Conservation (phyloP, 2,329 filamentous ascomycete species). For the Pleurostoma richardsiae region DNA sequence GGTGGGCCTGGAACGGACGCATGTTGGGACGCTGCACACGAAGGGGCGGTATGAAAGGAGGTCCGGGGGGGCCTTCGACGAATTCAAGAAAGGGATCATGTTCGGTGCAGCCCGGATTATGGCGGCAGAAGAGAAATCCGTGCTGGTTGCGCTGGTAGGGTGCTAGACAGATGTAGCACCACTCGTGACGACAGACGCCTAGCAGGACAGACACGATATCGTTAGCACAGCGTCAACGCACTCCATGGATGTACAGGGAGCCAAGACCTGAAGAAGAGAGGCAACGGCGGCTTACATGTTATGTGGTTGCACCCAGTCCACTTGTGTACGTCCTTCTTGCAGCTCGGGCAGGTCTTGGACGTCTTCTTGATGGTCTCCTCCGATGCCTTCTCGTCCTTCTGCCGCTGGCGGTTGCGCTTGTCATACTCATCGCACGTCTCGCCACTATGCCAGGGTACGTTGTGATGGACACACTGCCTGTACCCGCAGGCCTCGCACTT, state of each 20-base stretch:
- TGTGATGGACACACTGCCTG: conserved; percentile 25
- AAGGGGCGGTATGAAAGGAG: too few species aligned
- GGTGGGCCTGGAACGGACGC: not conserved
- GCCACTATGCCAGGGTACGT: conserved; percentile 28
- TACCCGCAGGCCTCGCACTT: conserved; percentile 25
- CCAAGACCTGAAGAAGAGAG: too few species aligned
- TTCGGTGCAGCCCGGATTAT: conserved; percentile 21
- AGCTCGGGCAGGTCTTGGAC: conserved; percentile 27
- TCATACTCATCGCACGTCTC: conserved; percentile 31
- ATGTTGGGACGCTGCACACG: not conserved
- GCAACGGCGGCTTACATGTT: conserved; percentile 24
- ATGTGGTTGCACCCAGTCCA: conserved; percentile 33
- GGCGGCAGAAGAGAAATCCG: conserved; percentile 23
- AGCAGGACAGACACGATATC: not conserved
- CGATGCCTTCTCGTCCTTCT: conserved; percentile 24
- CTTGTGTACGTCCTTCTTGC: conserved; percentile 27
- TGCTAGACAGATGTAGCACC: conserved; percentile 31
- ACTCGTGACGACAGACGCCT: conserved; percentile 30
- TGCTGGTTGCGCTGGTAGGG: conserved; percentile 18
- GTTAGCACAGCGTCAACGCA: too few species aligned
- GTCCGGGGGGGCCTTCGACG: conserved; percentile 4
- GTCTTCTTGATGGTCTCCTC: conserved; percentile 23
- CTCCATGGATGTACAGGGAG: too few species aligned
- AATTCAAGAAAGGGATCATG: conserved; percentile 15
- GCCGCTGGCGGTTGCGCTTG: conserved; percentile 17